phyloP scores from a whole-genome alignment of 1,284 basidiomycete genomes.

The Austropuccinia psidii region DNA sequence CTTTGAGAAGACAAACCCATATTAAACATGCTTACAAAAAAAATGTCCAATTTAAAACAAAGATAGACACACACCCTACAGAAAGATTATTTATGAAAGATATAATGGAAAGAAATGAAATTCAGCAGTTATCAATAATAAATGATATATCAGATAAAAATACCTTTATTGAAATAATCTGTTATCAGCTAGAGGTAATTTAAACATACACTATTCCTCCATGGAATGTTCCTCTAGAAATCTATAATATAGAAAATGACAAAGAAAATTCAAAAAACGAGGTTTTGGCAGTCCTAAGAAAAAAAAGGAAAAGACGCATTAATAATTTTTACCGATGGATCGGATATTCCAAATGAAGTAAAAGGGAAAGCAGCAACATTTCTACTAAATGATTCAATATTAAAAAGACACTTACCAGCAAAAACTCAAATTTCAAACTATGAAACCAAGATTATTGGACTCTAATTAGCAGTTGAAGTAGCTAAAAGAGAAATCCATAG shows the following conservation, averaged over 20 bases:
- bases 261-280: neutral
- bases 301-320: neutral
- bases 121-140: neutral
- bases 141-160: neutral
- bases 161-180: neutral
- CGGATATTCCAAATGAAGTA: neutral
- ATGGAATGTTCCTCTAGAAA: neutral
- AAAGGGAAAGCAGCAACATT: neutral
- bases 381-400: too few species aligned
- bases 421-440: too few species aligned
- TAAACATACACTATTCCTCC: neutral
- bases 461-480: too few species aligned
- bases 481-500: neutral
- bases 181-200: neutral
- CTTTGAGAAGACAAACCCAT: neutral
- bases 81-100: neutral
- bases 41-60: neutral
- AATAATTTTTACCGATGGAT: neutral
- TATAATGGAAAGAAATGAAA: neutral
- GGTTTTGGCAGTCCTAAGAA: neutral
- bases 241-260: neutral
- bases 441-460: too few species aligned
- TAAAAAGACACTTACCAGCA: too few species aligned
- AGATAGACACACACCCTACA: too few species aligned
- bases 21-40: neutral